phyloP scores from a whole-genome alignment of 345 rosid species.

The Turritis glabra region DNA sequence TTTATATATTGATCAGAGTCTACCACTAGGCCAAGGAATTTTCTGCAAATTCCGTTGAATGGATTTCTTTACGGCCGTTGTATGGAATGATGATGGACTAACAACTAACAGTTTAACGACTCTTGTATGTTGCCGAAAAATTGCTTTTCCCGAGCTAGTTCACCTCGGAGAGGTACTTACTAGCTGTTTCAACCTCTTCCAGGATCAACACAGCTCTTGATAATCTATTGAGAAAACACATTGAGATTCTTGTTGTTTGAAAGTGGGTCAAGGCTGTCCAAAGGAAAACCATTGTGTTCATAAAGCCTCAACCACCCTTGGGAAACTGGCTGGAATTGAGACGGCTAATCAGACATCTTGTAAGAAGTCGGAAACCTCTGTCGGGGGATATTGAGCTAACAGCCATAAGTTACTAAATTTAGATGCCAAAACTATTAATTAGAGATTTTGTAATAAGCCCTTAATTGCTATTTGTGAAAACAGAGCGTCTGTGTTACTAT shows the following conservation, averaged over 20 bases:
- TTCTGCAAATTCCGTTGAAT: not conserved
- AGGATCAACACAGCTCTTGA: not conserved
- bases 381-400: not conserved
- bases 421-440: not conserved
- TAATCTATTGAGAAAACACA: not conserved
- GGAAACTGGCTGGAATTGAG: not conserved
- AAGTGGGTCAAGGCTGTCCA: not conserved
- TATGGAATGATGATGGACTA: not conserved
- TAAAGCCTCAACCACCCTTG: not conserved
- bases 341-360: not conserved
- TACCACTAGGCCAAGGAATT: not conserved
- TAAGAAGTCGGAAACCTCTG: not conserved
- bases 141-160: not conserved
- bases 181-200: not conserved
- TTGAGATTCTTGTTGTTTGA: not conserved
- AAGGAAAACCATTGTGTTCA: not conserved
- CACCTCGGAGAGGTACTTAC: not conserved
- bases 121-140: not conserved
- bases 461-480: not conserved
- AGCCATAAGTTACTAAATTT: not conserved
- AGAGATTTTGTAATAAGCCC: not conserved
- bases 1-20: slow-evolving; percentile 1
- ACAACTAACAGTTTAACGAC: not conserved
- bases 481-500: not conserved
- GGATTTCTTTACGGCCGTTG: not conserved